These are phyloP conservation scores for Umbellularia californica DNA, from an alignment of 164 flowering plant genomes.

Conservation along the genomic window DNA sequence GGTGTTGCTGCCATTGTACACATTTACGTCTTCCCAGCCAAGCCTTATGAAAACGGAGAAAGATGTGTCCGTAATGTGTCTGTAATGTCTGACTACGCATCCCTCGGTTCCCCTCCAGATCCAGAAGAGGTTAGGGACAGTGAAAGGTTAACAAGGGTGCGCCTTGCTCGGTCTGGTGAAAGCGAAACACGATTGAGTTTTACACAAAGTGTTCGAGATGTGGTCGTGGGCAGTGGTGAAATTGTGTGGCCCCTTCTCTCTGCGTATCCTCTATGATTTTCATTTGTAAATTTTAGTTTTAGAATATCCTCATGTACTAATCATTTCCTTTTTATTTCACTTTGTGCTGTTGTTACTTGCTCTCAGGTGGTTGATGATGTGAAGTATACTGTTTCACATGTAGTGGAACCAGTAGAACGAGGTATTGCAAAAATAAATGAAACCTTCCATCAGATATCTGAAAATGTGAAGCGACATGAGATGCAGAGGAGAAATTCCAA, in stretches of 20 bases:
- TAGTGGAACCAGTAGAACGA: constrained; percentile 93
- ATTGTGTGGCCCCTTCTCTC: constrained; percentile 47
- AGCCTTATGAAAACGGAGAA: constrained; percentile 90
- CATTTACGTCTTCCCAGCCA: constrained; percentile 88
- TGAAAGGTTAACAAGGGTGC: constrained; percentile 54
- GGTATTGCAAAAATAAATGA: constrained; percentile 77
- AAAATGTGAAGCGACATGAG: constrained; percentile 73
- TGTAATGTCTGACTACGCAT: constrained; percentile 90
- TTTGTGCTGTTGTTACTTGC: background rate
- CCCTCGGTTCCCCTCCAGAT: constrained; percentile 79
- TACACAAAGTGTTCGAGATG: constrained; percentile 88
- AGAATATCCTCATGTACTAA: background rate
- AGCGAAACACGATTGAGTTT: constrained; percentile 60
- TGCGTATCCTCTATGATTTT: background rate
- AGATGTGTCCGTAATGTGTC: constrained; percentile 92
- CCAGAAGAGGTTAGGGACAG: constrained; percentile 91
- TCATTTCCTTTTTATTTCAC: background rate
- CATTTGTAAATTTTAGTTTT: background rate
- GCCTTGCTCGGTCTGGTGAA: constrained; percentile 54
- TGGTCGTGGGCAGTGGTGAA: constrained; percentile 93
- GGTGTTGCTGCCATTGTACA: constrained; percentile 94
- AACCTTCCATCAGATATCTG: constrained; percentile 87
- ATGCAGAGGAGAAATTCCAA: constrained; percentile 51
- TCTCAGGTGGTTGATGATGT: constrained; percentile 89
- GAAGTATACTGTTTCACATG: constrained; percentile 94